A percentile compares a stretch with the other conserved stretches of the same genome.
Evolutionary conservation across 2,329 filamentous ascomycete species (phyloP).

Genomic region (Nemania diffusa): DNA sequence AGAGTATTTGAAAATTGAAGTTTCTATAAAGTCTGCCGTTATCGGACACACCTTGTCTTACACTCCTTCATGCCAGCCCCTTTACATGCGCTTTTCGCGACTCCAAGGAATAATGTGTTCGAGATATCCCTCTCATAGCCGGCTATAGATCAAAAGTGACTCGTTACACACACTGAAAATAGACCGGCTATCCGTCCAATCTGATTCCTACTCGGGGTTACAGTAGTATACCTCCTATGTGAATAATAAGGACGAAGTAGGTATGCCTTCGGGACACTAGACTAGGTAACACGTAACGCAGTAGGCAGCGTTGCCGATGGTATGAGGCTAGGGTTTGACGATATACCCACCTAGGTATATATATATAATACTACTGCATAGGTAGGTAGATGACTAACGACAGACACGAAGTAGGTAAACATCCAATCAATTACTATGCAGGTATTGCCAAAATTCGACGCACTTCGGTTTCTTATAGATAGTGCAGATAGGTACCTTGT

Average conservation of each 20-base stretch:
- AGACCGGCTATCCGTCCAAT: not conserved
- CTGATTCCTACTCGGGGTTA: not conserved
- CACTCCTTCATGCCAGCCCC: not conserved
- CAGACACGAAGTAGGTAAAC: not conserved
- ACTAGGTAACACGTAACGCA: not conserved
- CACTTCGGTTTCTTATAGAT: not conserved
- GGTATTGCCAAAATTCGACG: not conserved
- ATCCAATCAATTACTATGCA: slow-evolving; percentile 16
- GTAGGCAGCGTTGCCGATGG: not conserved
- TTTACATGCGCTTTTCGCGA: not conserved
- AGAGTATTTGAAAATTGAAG: not conserved
- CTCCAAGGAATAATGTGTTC: not conserved
- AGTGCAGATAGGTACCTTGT: slow-evolving; percentile 7
- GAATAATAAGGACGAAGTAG: not conserved
- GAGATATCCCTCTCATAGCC: not conserved
- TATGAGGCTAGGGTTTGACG: not conserved
- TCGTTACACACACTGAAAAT: slow-evolving; percentile 10
- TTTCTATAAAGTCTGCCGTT: not conserved
- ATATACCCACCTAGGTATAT: too few relatives aligned
- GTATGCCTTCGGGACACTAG: slow-evolving; percentile 1
- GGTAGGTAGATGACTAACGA: not conserved
- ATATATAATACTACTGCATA: not conserved
- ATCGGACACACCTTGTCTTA: slow-evolving; percentile 13
- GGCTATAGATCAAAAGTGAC: not conserved
- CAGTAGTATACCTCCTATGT: not conserved